Evolutionary conservation across 2,329 filamentous ascomycete genomes (phyloP).

Genomic region (Stagonosporopsis tanaceti): DNA sequence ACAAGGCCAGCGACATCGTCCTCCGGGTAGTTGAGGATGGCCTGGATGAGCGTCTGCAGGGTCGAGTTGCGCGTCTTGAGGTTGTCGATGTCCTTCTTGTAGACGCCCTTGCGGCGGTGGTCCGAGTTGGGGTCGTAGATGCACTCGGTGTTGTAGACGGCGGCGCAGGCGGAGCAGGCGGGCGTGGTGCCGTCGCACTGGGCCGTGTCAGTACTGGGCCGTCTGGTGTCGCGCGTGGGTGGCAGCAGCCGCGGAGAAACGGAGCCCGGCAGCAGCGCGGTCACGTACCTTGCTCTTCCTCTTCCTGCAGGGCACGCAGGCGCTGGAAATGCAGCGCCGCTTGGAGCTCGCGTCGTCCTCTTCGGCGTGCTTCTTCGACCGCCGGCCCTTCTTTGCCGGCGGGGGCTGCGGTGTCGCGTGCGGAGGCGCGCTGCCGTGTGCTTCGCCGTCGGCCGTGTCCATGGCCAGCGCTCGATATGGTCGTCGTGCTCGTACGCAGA

Average conservation of each 20-base stretch:
- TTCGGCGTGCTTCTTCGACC: slow-evolving; percentile 45
- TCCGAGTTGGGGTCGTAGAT: slow-evolving; percentile 97
- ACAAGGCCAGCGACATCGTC: slow-evolving; percentile 84
- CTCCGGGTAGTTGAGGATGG: slow-evolving; percentile 89
- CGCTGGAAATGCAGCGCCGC: slow-evolving; percentile 53
- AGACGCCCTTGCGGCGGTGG: slow-evolving; percentile 94
- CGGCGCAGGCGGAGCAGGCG: slow-evolving; percentile 93
- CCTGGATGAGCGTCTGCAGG: slow-evolving; percentile 89
- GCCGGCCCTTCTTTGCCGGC: slow-evolving; percentile 43
- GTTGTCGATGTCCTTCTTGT: slow-evolving; percentile 90
- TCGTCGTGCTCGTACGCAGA: slow-evolving; percentile 5
- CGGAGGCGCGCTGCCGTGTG: slow-evolving; percentile 13
- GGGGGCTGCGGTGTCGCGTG: slow-evolving; percentile 11
- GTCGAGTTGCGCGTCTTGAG: slow-evolving; percentile 88
- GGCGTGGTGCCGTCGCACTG: slow-evolving; percentile 89
- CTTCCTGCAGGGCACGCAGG: slow-evolving; percentile 52
- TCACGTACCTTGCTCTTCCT: slow-evolving; percentile 51
- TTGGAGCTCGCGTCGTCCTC: slow-evolving; percentile 54
- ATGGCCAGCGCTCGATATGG: slow-evolving; percentile 22
- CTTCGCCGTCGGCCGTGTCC: slow-evolving; percentile 15
- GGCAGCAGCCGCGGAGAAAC: slow-evolving; percentile 5
- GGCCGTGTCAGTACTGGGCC: slow-evolving; percentile 18
- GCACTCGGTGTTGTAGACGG: slow-evolving; percentile 89
- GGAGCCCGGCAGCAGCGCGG: neutral
- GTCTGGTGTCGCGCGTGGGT: too few relatives aligned